Evolutionary conservation across 169 alveolate species (phyloP).

Genomic region (Cystoisospora suis): DNA sequence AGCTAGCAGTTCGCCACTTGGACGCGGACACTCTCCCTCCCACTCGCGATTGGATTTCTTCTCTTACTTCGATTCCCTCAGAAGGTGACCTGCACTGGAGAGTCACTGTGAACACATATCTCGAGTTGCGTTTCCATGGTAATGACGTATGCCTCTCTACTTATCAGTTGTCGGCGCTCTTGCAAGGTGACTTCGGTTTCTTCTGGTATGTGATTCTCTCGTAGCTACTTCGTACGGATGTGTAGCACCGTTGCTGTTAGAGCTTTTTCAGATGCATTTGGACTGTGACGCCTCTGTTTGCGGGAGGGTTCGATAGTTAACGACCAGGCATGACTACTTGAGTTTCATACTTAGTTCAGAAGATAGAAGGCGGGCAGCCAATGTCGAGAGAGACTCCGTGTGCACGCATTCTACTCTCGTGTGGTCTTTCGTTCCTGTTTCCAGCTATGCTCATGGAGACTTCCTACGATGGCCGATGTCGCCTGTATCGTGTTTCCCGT

Average conservation of each 20-base stretch:
- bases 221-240: too few relatives aligned
- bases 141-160: too few relatives aligned
- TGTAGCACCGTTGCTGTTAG: too few relatives aligned
- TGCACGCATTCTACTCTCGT: not conserved
- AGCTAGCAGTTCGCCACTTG: constrained; percentile 29
- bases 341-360: not conserved
- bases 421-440: not conserved
- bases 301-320: too few relatives aligned
- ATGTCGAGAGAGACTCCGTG: not conserved
- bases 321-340: too few relatives aligned
- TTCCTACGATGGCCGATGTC: constrained; percentile 21
- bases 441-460: constrained; percentile 4
- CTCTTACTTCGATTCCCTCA: not conserved
- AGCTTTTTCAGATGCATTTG: too few relatives aligned
- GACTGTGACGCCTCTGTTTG: too few relatives aligned
- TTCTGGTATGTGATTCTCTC: too few relatives aligned
- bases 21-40: constrained; percentile 27
- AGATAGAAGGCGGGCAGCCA: not conserved
- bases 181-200: too few relatives aligned
- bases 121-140: too few relatives aligned
- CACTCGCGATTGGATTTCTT: constrained; percentile 43
- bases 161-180: too few relatives aligned
- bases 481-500: not conserved
- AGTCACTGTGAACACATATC: too few relatives aligned
- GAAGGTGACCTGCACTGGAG: not conserved